Evolutionary conservation across 305 asterid species (phyloP), one percentile per base, ranked within the genome.

Genomic region (Stenogyne calaminthoides): DNA sequence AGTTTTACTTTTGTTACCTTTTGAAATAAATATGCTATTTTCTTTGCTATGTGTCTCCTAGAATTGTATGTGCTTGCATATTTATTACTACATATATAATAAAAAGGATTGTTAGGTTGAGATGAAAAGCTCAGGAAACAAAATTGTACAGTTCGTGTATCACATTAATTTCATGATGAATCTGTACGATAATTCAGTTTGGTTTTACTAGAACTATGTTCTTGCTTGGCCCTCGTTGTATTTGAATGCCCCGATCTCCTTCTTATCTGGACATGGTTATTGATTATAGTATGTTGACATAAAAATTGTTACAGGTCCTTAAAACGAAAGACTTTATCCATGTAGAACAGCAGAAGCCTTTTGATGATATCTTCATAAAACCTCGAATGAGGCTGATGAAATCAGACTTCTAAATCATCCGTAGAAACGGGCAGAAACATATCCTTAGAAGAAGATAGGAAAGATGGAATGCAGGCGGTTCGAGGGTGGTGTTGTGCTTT

Each of bases 271-370:
- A 16, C 40, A 27, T 9, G 40, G 42, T 20, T 67, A 9, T 44
- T 8, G 46, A 67, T 59, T 15, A 22, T 52, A 37, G 40, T 67
- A 54, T 42, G 47, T 14, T 80, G 51, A 34, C 62, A 4, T 66
- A 54, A 81, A 65, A 64, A 78, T 40, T 52, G 67, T 72, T 40
- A 2, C 88, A 92, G 98, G 98, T 92, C 73, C 90, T 92, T 10
- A 92, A 88, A 82, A 92, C 98, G 19, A 83, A 90, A 87, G 98
- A 90, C 80, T 92, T 83, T 85, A 74, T 92, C 79, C 90, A 90
- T 32, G 98, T 87, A 44, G 96, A 90, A 52, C 96, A 92, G 80
- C 75, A 58, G 64, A 74, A 51, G 56, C 88, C 96, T 18, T 84
- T 76, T 39, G 93, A 81, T 32, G 89, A 79, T 79, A 79, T 90